These are phyloP conservation scores for Cercospora sp. DNA, from an alignment of 2,329 filamentous ascomycete species.

Conservation along the genomic window DNA sequence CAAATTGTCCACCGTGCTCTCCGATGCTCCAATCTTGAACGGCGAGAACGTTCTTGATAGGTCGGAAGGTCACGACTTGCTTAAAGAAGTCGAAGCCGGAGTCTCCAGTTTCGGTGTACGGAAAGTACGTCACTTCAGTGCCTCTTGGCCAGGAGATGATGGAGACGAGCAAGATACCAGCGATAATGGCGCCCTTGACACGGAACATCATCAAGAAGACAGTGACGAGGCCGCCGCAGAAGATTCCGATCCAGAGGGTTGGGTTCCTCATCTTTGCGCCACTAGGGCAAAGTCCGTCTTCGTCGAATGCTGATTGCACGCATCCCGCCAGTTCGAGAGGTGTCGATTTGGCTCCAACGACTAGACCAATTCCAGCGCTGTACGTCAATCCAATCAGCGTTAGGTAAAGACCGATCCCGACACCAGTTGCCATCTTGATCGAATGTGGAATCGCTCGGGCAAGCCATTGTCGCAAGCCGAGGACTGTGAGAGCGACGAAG, in stretches of 20 bases:
- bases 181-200: constrained; percentile 82
- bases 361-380: constrained; percentile 75
- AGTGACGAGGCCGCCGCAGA: constrained; percentile 79
- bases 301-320: constrained; percentile 49
- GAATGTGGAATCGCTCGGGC: constrained; percentile 78
- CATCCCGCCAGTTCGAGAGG: constrained; percentile 78
- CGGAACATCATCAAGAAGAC: constrained; percentile 80
- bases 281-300: constrained; percentile 61
- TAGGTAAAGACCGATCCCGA: constrained; percentile 81
- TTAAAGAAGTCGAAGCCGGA: constrained; percentile 82
- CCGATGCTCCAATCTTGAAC: constrained; percentile 74
- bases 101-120: constrained; percentile 67
- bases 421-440: constrained; percentile 83
- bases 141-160: constrained; percentile 84
- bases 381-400: constrained; percentile 76
- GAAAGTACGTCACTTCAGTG: constrained; percentile 78
- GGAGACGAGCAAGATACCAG: constrained; percentile 77
- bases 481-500: constrained; percentile 75
- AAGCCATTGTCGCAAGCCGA: constrained; percentile 85
- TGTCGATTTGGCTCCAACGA: constrained; percentile 67
- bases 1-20: constrained; percentile 71
- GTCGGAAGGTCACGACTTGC: constrained; percentile 80
- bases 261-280: constrained; percentile 77
- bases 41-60: constrained; percentile 66
- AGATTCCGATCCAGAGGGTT: constrained; percentile 84